Evolutionary conservation across 495 filamentous ascomycete genomes (phyloP).

Genomic region (Thozetella sp.): DNA sequence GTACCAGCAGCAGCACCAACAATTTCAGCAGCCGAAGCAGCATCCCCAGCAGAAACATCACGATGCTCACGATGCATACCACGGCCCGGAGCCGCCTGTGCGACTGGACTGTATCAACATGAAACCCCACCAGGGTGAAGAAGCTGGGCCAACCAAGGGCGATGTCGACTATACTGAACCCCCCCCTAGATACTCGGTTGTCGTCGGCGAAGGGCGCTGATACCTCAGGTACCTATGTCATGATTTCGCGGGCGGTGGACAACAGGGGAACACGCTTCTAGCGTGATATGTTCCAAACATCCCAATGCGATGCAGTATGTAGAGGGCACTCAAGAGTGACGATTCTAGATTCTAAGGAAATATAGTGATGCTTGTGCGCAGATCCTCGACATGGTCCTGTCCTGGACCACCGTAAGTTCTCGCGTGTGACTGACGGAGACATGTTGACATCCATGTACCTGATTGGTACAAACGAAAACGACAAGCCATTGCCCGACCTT

Average conservation of each 20-base stretch:
- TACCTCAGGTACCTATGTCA: too few relatives aligned
- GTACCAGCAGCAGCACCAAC: neutral
- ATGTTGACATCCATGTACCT: neutral
- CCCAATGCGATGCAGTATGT: neutral
- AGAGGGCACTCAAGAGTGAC: neutral
- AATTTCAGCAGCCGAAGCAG: neutral
- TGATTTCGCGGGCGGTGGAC: too few relatives aligned
- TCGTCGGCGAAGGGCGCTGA: neutral
- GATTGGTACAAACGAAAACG: constrained; percentile 1
- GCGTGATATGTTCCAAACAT: neutral
- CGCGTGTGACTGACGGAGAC: neutral
- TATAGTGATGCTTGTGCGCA: neutral
- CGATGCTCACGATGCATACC: neutral
- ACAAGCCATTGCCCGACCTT: neutral
- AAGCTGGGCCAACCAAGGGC: neutral
- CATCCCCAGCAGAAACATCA: neutral
- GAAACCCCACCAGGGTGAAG: neutral
- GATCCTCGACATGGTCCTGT: neutral
- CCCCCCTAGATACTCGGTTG: neutral
- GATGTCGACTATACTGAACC: neutral
- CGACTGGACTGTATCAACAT: neutral
- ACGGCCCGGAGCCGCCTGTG: neutral
- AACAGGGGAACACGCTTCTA: too few relatives aligned
- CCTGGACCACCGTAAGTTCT: neutral
- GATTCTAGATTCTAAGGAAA: neutral